Conservation (phyloP, 306 rosid species). For the Vigna hirtella region DNA sequence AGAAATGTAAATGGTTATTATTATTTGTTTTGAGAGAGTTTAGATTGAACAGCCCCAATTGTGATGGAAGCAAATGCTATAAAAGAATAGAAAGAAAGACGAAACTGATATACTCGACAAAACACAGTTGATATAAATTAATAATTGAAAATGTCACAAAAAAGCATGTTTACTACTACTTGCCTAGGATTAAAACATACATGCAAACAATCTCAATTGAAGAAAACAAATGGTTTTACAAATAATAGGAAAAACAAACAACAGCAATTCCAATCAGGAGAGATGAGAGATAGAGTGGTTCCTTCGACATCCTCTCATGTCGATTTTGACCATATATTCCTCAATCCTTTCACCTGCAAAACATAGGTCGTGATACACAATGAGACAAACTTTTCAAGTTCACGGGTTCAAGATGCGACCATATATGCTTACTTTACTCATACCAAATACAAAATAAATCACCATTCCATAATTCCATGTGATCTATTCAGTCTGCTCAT, state of each 20-base stretch:
- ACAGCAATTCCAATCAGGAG: conserved; percentile 51
- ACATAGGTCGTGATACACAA: conserved; percentile 34
- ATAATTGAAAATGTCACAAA: conserved; percentile 40
- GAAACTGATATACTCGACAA: conserved; percentile 11
- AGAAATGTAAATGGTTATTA: not conserved
- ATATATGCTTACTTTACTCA: not conserved
- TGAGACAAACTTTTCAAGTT: conserved; percentile 49
- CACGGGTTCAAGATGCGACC: conserved; percentile 48
- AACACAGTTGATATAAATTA: conserved; percentile 33
- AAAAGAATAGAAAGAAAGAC: not conserved
- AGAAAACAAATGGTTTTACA: conserved; percentile 62
- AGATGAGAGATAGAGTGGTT: conserved; percentile 35
- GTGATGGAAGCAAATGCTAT: not conserved
- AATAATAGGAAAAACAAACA: conserved; percentile 46
- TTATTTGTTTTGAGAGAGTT: not conserved
- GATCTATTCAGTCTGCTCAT: not conserved
- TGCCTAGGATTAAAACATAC: conserved; percentile 56
- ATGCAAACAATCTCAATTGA: conserved; percentile 51
- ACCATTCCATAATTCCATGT: conserved; percentile 40
- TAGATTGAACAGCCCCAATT: not conserved
- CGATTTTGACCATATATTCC: conserved; percentile 54
- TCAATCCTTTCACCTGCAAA: conserved; percentile 59
- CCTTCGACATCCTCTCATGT: conserved; percentile 83
- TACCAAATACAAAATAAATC: conserved; percentile 23
- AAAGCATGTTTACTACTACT: conserved; percentile 47